Evolutionary conservation across 768 basidiomycete species (phyloP), one percentile per base, ranked within the genome.

Genomic region (Calocybe indica): DNA sequence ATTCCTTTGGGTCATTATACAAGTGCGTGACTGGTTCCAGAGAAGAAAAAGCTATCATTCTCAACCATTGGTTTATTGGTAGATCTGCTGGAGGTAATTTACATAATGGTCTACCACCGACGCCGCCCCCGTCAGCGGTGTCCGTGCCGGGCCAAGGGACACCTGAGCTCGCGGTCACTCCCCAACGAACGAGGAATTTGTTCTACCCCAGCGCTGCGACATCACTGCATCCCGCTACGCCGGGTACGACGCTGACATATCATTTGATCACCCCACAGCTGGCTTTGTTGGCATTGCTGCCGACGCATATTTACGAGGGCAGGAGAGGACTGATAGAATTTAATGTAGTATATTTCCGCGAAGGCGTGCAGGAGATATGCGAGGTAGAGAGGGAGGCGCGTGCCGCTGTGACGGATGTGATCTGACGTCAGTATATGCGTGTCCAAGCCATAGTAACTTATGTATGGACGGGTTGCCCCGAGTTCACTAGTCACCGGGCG

Each of bases 1-100:
- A 84, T 54, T 81, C 90, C 1, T 92, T 96, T 53, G 83, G 88
- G 37, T 79, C 85, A 11, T 62, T 98, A 30, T 98, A 94, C 72
- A 83, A 79, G 94, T 92, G 59, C 31, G 69, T 43, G 45, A 43
- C 29, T 12, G 32, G 22, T 42, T 45, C 45, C 39, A 22, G 22
- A 22, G 22, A 22, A 22, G 4, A 22, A 22, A 22, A 22, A 22
- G 6, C 47, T 37, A 14, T 14, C 40, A 33, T 47, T 15, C 3
- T 30, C 12, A 22, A 45, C 10, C 33, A n/a, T 40, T 54, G 14
- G 50, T 45, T 37, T 35, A 43, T 46, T 39, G 50, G 9, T 51
- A 68, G 65, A 59, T 63, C 67, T 48, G 60, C 59, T 8, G 58
- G 60, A 13, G 65, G 61, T 12, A 64, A 64, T 35, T 48, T 62